Percentiles rank a stretch among this genome's conserved stretches.
Evolutionary conservation across 768 basidiomycete species (phyloP).

Genomic region (Omphalotus guepiniiformis): DNA sequence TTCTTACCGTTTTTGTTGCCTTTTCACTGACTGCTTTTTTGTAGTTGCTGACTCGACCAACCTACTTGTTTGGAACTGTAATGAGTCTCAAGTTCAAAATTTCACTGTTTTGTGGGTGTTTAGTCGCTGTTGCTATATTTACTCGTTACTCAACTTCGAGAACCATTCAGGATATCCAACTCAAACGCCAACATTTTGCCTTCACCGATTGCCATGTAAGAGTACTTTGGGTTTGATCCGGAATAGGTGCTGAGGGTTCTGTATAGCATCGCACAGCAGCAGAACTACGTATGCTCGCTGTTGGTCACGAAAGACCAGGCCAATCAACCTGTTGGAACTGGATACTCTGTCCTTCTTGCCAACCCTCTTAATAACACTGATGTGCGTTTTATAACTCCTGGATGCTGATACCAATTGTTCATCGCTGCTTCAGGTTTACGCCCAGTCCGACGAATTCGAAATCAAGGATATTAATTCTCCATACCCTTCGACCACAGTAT

Average conservation of each 20-base stretch:
- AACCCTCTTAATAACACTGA: slow-evolving; percentile 46
- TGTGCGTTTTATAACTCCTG: slow-evolving; percentile 33
- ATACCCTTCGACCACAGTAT: slow-evolving; percentile 5
- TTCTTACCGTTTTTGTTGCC: background rate
- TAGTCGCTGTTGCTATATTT: background rate
- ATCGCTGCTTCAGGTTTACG: slow-evolving; percentile 2
- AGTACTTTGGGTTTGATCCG: background rate
- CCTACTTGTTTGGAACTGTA: slow-evolving; percentile 56
- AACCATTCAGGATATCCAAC: slow-evolving; percentile 23
- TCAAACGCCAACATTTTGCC: slow-evolving; percentile 40
- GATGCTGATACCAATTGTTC: background rate
- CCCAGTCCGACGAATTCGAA: slow-evolving; percentile 3
- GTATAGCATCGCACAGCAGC: slow-evolving; percentile 41
- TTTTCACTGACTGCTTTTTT: background rate
- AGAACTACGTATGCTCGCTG: slow-evolving; percentile 59
- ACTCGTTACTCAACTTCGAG: slow-evolving; percentile 4
- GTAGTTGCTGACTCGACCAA: slow-evolving; percentile 57
- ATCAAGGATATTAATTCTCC: slow-evolving; percentile 3
- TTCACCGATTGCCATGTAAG: slow-evolving; percentile 34
- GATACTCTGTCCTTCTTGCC: slow-evolving; percentile 50
- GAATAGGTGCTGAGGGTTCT: background rate
- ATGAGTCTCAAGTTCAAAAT: slow-evolving; percentile 22
- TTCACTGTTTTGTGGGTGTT: slow-evolving; percentile 54
- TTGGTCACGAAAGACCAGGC: slow-evolving; percentile 44
- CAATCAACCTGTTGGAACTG: slow-evolving; percentile 33